Percentiles rank a stretch among this genome's conserved stretches.
These are phyloP conservation scores for Entomortierella chlamydospora DNA, from an alignment of 192 early-diverging fungal genomes.

Conservation along the genomic window DNA sequence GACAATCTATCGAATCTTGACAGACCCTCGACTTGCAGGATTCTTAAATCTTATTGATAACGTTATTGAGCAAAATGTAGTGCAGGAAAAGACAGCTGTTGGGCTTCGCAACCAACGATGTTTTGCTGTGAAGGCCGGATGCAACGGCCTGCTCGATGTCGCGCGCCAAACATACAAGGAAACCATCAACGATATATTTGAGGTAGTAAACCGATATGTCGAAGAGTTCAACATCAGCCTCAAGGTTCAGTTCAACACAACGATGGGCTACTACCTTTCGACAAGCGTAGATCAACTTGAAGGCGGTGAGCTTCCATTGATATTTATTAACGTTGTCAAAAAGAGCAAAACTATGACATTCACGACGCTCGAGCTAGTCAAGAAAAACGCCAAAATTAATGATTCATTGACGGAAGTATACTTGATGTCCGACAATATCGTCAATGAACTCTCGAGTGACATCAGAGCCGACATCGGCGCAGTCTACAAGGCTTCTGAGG, in stretches of 20 bases:
- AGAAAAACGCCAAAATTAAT: constrained; percentile 84
- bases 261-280: constrained; percentile 72
- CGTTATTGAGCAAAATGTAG: constrained; percentile 78
- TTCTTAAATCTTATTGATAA: constrained; percentile 66
- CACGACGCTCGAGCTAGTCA: constrained; percentile 83
- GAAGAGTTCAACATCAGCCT: constrained; percentile 71
- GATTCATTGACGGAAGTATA: constrained; percentile 88
- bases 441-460: constrained; percentile 58
- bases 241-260: constrained; percentile 72
- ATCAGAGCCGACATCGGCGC: constrained; percentile 70
- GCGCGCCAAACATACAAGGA: constrained; percentile 85
- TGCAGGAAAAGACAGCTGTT: constrained; percentile 77
- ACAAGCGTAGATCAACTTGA: constrained; percentile 55
- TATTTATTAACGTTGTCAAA: constrained; percentile 79
- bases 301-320: constrained; percentile 61
- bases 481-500: constrained; percentile 80
- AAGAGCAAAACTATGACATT: constrained; percentile 74
- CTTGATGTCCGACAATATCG: constrained; percentile 80
- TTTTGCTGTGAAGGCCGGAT: constrained; percentile 86
- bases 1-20: constrained; percentile 56
- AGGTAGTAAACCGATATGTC: constrained; percentile 62
- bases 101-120: constrained; percentile 86
- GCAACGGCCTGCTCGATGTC: constrained; percentile 89
- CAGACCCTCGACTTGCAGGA: constrained; percentile 48
- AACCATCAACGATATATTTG: constrained; percentile 76